phyloP scores from a whole-genome alignment of 768 basidiomycete genomes.

The Russula brevipes region DNA sequence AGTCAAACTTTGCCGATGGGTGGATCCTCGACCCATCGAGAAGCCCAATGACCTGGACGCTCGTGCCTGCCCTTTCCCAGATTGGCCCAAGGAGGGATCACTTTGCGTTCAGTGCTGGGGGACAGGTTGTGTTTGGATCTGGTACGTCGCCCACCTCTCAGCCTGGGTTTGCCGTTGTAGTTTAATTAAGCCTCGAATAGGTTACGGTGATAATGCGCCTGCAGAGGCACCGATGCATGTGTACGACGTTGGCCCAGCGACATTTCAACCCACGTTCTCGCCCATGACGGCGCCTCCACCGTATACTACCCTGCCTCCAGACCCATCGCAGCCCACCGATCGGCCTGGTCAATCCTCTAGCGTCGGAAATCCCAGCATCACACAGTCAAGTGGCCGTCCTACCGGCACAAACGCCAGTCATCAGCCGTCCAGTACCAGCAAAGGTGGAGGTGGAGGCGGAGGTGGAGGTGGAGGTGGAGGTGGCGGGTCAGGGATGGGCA shows the following conservation, averaged over 20 bases:
- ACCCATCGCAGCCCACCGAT: conserved; percentile 24
- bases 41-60: conserved; percentile 56
- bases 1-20: conserved; percentile 57
- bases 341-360: conserved; percentile 15
- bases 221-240: conserved; percentile 52
- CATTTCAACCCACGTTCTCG: conserved; percentile 39
- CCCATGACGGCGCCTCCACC: conserved; percentile 30
- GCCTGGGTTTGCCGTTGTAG: background rate
- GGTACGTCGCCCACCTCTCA: conserved; percentile 44
- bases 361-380: background rate
- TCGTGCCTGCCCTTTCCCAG: conserved; percentile 45
- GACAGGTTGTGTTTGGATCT: conserved; percentile 68
- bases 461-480: conserved; percentile 25
- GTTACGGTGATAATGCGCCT: conserved; percentile 46
- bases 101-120: conserved; percentile 56
- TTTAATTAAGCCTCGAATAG: conserved; percentile 30
- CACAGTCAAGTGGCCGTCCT: background rate
- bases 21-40: conserved; percentile 60
- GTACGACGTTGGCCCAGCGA: conserved; percentile 40
- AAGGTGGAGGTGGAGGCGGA: background rate
- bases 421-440: conserved; percentile 17
- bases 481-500: background rate
- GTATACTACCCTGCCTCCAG: conserved; percentile 28
- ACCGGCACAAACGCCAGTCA: conserved; percentile 11
- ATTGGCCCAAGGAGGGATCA: conserved; percentile 70